phyloP scores from a whole-genome alignment of 1,284 basidiomycete species.

The Irpex sp. region DNA sequence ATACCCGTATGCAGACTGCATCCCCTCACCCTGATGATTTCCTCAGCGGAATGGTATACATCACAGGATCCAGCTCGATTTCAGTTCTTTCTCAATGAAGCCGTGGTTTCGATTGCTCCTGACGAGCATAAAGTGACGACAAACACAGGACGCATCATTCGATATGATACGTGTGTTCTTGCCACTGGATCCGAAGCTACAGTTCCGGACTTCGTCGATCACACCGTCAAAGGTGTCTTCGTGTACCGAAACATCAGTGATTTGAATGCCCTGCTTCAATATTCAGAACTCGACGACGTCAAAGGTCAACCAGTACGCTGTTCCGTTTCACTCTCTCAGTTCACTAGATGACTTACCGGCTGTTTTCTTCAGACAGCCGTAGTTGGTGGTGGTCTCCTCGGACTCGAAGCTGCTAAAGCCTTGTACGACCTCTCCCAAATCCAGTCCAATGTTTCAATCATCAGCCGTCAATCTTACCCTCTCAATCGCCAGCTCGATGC shows the following conservation, averaged over 20 bases:
- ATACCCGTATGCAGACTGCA: background rate
- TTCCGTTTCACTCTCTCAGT: background rate
- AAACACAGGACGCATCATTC: constrained; percentile 43
- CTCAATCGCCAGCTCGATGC: constrained; percentile 71
- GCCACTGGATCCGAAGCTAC: constrained; percentile 71
- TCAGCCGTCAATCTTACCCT: constrained; percentile 61
- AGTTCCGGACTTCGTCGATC: constrained; percentile 59
- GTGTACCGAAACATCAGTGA: constrained; percentile 75
- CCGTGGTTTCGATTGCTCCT: constrained; percentile 47
- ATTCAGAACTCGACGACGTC: constrained; percentile 42
- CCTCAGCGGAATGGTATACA: constrained; percentile 53
- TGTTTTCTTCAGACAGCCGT: constrained; percentile 40
- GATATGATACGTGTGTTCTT: constrained; percentile 64
- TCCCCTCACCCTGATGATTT: background rate
- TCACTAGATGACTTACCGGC: background rate
- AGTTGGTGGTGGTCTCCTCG: constrained; percentile 72
- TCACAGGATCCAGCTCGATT: constrained; percentile 52
- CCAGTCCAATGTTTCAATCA: constrained; percentile 44
- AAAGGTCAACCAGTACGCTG: constrained; percentile 27
- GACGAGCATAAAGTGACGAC: constrained; percentile 43
- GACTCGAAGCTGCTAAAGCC: constrained; percentile 75
- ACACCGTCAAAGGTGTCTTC: constrained; percentile 53
- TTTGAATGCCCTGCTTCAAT: constrained; percentile 58
- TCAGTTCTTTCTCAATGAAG: constrained; percentile 50
- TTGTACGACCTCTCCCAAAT: constrained; percentile 52